Conservation (phyloP, 805 yeast species). For the Phaffomyces opuntiae region DNA sequence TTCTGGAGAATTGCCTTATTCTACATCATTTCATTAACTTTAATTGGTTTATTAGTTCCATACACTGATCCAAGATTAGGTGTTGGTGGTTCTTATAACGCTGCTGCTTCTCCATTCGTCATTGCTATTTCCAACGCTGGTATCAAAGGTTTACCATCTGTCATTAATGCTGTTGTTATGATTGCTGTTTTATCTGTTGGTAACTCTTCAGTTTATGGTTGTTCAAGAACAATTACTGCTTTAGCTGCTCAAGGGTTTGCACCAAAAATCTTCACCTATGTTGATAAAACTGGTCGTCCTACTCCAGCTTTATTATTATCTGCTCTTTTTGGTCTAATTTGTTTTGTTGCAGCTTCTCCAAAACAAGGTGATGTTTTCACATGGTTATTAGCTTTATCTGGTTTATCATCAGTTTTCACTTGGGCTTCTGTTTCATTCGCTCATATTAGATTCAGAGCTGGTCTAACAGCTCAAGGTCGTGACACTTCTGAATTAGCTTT, state of each 20-base stretch:
- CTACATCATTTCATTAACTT: conserved; percentile 49
- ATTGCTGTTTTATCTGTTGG: conserved; percentile 48
- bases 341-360: conserved; percentile 56
- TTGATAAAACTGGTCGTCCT: conserved; percentile 50
- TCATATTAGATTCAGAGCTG: conserved; percentile 62
- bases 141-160: conserved; percentile 50
- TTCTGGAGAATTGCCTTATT: conserved; percentile 55
- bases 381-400: conserved; percentile 75
- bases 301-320: conserved; percentile 38
- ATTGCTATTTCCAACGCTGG: conserved; percentile 56
- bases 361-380: conserved; percentile 52
- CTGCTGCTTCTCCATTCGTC: conserved; percentile 61
- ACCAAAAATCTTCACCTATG: conserved; percentile 39
- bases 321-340: conserved; percentile 44
- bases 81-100: conserved; percentile 35
- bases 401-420: conserved; percentile 66
- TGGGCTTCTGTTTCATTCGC: conserved; percentile 72
- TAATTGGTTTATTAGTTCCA: conserved; percentile 56
- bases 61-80: conserved; percentile 46
- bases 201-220: conserved; percentile 47
- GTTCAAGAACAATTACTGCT: conserved; percentile 48
- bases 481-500: conserved; percentile 58
- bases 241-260: conserved; percentile 46
- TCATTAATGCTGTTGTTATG: conserved; percentile 54
- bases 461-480: conserved; percentile 56